Base-by-base conservation (phyloP, 805 yeast species). In the Wickerhamiella occidentalis region DNA sequence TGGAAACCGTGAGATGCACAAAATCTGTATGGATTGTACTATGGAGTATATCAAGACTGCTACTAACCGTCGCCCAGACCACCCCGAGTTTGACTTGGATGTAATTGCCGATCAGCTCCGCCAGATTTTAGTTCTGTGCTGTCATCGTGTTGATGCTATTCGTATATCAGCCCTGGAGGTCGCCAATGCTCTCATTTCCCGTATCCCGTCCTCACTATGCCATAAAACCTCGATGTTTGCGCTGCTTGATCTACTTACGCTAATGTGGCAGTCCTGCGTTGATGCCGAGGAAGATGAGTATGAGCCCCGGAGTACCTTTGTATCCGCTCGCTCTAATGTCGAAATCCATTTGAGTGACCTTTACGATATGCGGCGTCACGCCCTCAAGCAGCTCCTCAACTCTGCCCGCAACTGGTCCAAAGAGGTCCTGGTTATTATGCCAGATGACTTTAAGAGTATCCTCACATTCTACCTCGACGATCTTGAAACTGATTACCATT, bases 211-310 rank as follows among this genome's bases (percentile, higher is more conserved):
- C 0, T 70, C 90, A 1, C 71, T 92, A 42, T 85, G 95, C 60
- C 82, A 82, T 54, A 79, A 75, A 40, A 70, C 69, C 41, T 77
- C 92, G 55, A 71, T 88, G 53, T 92, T 77, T 63, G 76, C 95
- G 0, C 65, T 90, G 51, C 71, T 92, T 53, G 98, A 94, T 62
- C 71, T 90, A 50, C 69, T 94, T 59, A 77, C 84, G 1, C 68
- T 86, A 38, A 66, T 90, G 45, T 85, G 84, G 64, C 81, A 82
- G 53, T 80, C 94, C 67, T 76, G 85, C 37, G 69, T 80, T 37
- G 96, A 88, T 63, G 86, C 88, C 6, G 94, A 84, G 54, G 75
- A 80, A 17, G 82, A 83, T 61, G 85, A 78, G 63, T 90, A 85
- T 62, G 85, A 83, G 51, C 97, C 97, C 3, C 75, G 79, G n/a